Percentiles rank a stretch among this genome's conserved stretches.
phyloP scores from a whole-genome alignment of 352 stramenopile genomes.

The Pythium apleroticum region DNA sequence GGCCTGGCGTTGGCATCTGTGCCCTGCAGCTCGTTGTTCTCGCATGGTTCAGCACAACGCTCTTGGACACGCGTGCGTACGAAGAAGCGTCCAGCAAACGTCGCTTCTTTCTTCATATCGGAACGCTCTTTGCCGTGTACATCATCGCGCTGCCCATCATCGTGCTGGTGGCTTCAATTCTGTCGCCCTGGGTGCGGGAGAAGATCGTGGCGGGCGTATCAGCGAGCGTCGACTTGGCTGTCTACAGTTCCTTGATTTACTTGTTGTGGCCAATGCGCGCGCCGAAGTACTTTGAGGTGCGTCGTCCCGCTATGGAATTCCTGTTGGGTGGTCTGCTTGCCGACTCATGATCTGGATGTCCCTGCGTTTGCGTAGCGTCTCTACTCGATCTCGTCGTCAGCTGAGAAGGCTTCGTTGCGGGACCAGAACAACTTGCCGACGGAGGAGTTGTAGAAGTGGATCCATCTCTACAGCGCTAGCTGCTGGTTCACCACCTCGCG shows the following conservation, averaged over 20 bases:
- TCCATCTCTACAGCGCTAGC: constrained; percentile 25
- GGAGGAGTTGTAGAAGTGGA: constrained; percentile 40
- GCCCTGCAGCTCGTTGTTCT: constrained; percentile 57
- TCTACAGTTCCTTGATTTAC: constrained; percentile 70
- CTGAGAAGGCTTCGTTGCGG: constrained; percentile 64
- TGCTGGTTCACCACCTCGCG: constrained; percentile 29
- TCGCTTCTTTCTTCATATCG: constrained; percentile 64
- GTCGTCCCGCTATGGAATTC: not conserved
- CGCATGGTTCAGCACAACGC: constrained; percentile 61
- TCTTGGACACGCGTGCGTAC: constrained; percentile 64
- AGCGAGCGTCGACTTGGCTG: constrained; percentile 43
- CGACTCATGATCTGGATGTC: not conserved
- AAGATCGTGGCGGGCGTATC: constrained; percentile 67
- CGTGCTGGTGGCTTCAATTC: constrained; percentile 64
- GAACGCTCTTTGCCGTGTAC: constrained; percentile 64
- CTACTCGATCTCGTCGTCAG: constrained; percentile 69
- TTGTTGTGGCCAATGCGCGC: constrained; percentile 69
- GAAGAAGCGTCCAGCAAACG: constrained; percentile 59
- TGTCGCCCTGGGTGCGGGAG: constrained; percentile 78
- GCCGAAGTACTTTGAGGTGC: constrained; percentile 77
- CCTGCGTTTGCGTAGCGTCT: constrained; percentile 36
- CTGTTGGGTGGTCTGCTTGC: not conserved
- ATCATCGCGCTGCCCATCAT: constrained; percentile 70
- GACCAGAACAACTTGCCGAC: constrained; percentile 56
- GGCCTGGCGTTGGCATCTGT: constrained; percentile 67